These are phyloP conservation scores for Ceratonia siliqua DNA, from an alignment of 306 rosid genomes.

Conservation along the genomic window DNA sequence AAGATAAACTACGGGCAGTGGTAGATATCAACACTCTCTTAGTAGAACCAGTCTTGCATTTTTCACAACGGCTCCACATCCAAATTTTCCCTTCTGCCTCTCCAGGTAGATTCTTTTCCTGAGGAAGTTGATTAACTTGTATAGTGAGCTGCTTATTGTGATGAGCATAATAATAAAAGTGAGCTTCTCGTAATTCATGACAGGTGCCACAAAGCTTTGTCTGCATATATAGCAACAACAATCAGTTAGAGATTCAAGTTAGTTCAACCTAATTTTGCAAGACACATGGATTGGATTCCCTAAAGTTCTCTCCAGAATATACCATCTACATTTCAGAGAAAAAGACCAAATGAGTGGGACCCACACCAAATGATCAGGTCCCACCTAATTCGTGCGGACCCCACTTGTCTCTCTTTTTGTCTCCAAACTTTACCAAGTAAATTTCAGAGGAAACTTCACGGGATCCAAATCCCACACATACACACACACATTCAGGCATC, in stretches of 20 bases:
- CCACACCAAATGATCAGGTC: no score
- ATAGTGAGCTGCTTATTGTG: slow-evolving; percentile 77
- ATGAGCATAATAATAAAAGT: slow-evolving; percentile 79
- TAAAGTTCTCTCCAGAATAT: no score
- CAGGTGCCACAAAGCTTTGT: slow-evolving; percentile 66
- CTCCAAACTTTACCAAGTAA: no score
- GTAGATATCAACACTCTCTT: slow-evolving; percentile 82
- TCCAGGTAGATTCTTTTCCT: slow-evolving; percentile 54
- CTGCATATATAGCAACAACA: slow-evolving; percentile 56
- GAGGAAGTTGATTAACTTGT: slow-evolving; percentile 58
- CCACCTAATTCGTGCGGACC: no score
- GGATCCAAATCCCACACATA: no score
- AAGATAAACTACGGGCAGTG: slow-evolving; percentile 73
- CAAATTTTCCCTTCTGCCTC: slow-evolving; percentile 81
- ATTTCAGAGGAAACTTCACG: no score
- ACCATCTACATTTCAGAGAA: no score
- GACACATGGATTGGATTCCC: no score
- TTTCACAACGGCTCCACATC: slow-evolving; percentile 97
- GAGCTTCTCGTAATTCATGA: slow-evolving; percentile 80
- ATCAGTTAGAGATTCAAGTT: slow-evolving; percentile 35
- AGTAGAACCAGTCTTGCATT: slow-evolving; percentile 65
- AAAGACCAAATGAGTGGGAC: no score
- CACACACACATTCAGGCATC: not conserved
- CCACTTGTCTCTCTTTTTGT: no score
- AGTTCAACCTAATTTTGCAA: slow-evolving; percentile 13